phyloP scores from a whole-genome alignment of 345 rosid species.

The Salix dunnii region DNA sequence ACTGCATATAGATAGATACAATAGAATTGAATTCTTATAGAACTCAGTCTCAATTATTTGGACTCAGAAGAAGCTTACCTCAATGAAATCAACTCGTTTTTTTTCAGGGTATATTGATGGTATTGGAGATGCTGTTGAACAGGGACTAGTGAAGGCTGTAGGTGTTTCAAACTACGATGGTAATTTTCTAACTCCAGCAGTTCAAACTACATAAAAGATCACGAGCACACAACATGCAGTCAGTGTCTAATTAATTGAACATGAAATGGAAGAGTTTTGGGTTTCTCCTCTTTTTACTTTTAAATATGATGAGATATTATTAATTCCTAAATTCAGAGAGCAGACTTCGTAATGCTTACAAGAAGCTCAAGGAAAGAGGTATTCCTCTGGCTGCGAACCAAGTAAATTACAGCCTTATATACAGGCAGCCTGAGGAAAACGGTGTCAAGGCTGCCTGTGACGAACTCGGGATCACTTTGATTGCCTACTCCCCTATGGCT shows the following conservation, averaged over 20 bases:
- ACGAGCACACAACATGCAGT: too few species aligned
- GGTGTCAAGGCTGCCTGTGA: constrained; percentile 90
- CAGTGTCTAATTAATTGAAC: background rate
- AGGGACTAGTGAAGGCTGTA: constrained; percentile 93
- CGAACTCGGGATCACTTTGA: constrained; percentile 84
- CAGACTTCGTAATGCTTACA: constrained; percentile 73
- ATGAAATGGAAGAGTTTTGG: background rate
- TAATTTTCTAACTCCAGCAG: constrained; percentile 10
- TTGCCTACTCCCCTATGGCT: constrained; percentile 89
- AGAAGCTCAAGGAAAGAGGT: constrained; percentile 79
- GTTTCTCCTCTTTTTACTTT: background rate
- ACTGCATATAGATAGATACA: too few species aligned
- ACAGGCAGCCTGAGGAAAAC: constrained; percentile 74
- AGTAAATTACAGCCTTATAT: constrained; percentile 93
- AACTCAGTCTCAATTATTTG: background rate
- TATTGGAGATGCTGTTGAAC: constrained; percentile 95
- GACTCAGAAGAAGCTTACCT: constrained; percentile 22
- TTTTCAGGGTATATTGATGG: constrained; percentile 93
- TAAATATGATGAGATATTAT: background rate
- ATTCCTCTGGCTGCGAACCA: constrained; percentile 93
- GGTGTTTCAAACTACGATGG: constrained; percentile 95
- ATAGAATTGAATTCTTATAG: too few species aligned
- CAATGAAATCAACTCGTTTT: constrained; percentile 27
- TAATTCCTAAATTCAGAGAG: constrained; percentile 43
- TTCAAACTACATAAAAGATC: background rate